phyloP scores from a whole-genome alignment of 768 basidiomycete species.

The Leucocoprinus sp. region DNA sequence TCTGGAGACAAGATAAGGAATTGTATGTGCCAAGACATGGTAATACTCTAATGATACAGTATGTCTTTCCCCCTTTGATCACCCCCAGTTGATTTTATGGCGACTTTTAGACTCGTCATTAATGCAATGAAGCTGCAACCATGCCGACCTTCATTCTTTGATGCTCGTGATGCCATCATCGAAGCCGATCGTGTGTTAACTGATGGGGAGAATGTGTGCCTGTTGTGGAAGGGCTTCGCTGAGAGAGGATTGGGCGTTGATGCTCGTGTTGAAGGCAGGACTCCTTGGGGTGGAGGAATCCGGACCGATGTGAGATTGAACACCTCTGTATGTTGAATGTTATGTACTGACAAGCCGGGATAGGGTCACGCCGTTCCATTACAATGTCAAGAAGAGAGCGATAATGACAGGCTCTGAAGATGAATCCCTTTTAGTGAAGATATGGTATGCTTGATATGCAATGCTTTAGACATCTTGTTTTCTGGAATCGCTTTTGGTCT shows the following conservation, averaged over 20 bases:
- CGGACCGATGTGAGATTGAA: constrained; percentile 44
- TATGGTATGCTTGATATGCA: no score
- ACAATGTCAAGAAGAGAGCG: constrained; percentile 18
- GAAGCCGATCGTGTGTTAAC: constrained; percentile 87
- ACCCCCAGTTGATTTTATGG: not conserved
- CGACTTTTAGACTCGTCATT: constrained; percentile 53
- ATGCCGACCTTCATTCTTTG: constrained; percentile 86
- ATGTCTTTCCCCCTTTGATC: constrained; percentile 17
- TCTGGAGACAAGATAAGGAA: constrained; percentile 36
- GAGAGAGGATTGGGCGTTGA: constrained; percentile 74
- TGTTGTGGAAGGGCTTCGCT: constrained; percentile 81
- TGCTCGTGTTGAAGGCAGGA: constrained; percentile 63
- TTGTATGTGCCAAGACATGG: constrained; percentile 84
- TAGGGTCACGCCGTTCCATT: constrained; percentile 22
- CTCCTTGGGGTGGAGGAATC: constrained; percentile 92
- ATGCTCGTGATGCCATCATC: constrained; percentile 84
- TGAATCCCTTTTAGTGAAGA: not conserved
- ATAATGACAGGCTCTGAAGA: no score
- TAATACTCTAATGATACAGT: constrained; percentile 77
- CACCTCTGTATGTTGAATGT: not conserved
- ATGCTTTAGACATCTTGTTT: no score
- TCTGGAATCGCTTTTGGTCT: no score
- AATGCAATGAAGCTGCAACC: constrained; percentile 94
- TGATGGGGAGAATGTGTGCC: constrained; percentile 87
- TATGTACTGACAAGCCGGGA: not conserved